These are phyloP conservation scores for Fragaria ananassa DNA, from an alignment of 306 rosid genomes.

Conservation along the genomic window DNA sequence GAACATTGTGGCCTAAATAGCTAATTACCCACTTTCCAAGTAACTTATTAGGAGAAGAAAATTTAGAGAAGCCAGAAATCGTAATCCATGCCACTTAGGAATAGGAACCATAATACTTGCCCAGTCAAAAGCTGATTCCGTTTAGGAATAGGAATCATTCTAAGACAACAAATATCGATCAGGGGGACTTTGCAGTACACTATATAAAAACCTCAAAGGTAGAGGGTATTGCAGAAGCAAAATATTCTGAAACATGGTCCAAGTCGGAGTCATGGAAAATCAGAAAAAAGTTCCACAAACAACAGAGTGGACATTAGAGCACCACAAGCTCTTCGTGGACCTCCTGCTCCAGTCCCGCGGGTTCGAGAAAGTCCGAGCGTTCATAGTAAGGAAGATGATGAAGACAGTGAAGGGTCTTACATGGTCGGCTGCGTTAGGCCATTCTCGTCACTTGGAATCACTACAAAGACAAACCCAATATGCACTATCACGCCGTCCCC, in stretches of 20 bases:
- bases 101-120: too few relatives aligned
- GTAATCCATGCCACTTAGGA: neutral
- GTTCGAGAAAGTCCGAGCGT: neutral
- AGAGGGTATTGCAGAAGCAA: neutral
- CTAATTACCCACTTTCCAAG: too few relatives aligned
- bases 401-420: neutral
- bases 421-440: neutral
- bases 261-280: neutral
- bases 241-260: neutral
- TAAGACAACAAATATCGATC: neutral
- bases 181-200: neutral
- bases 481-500: neutral
- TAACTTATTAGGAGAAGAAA: too few relatives aligned
- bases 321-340: constrained; percentile 14
- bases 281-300: neutral
- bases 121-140: neutral
- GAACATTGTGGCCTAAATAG: too few relatives aligned
- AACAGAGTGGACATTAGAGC: constrained; percentile 8
- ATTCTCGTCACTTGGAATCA: neutral
- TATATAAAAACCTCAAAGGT: neutral
- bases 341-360: neutral
- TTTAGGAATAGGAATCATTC: neutral
- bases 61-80: too few relatives aligned
- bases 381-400: neutral
- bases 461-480: neutral